Conservation (phyloP, 345 rosid genomes). For the Corymbia maculata region DNA sequence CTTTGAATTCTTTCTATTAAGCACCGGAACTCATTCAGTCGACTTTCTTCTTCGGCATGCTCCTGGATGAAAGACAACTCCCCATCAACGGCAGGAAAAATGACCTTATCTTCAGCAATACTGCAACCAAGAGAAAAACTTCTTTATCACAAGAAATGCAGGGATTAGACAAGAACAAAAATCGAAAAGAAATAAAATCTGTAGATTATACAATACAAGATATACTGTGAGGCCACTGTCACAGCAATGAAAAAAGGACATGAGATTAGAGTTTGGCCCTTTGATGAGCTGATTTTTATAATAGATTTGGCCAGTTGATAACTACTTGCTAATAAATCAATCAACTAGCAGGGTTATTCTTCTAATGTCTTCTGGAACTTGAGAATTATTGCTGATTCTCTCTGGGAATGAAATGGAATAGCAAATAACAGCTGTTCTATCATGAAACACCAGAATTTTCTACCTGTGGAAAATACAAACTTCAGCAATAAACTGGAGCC, state of each 20-base stretch:
- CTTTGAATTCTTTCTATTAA: constrained; percentile 72
- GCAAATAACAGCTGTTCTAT: neutral
- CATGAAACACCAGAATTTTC: neutral
- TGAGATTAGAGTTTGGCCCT: neutral
- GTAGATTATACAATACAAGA: neutral
- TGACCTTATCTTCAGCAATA: constrained; percentile 85
- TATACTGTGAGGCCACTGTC: neutral
- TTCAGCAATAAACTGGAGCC: constrained; percentile 82
- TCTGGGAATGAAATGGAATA: neutral
- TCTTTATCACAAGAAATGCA: neutral
- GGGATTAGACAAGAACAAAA: neutral
- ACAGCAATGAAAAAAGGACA: neutral
- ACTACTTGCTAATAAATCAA: neutral
- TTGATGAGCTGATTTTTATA: neutral
- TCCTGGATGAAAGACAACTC: constrained; percentile 66
- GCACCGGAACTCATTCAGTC: constrained; percentile 61
- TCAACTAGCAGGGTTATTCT: neutral
- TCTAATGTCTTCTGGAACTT: neutral
- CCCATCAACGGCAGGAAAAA: constrained; percentile 82
- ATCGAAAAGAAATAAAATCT: neutral
- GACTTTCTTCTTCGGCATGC: constrained; percentile 82
- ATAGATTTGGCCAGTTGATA: neutral
- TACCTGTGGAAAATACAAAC: constrained; percentile 94
- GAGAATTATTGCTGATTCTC: neutral
- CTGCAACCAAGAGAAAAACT: constrained; percentile 27